Percentiles rank a stretch among this genome's conserved stretches.
Conservation (phyloP, 2,329 filamentous ascomycete species). For the Fusarium staphyleae region DNA sequence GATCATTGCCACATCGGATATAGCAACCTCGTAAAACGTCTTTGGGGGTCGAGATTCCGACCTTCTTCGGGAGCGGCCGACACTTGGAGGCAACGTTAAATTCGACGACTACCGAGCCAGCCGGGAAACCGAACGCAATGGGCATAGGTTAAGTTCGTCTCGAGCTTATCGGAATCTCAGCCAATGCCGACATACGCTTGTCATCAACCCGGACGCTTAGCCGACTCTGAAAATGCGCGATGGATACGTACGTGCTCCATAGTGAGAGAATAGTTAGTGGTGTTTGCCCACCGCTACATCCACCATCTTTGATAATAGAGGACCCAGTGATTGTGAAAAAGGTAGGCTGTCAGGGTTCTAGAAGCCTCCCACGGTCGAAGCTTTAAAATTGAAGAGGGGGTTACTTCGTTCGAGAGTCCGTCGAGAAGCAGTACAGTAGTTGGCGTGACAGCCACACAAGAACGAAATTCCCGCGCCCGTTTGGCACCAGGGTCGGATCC, state of each 20-base stretch:
- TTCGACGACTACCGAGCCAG: constrained; percentile 27
- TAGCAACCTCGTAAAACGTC: constrained; percentile 5
- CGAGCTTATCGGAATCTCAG: neutral
- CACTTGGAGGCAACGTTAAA: constrained; percentile 29
- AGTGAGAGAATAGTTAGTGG: neutral
- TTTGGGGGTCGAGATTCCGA: constrained; percentile 21
- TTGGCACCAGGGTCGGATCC: constrained; percentile 21
- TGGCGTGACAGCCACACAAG: constrained; percentile 8
- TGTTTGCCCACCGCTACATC: neutral
- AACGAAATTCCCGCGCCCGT: constrained; percentile 2
- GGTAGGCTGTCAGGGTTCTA: constrained; percentile 22
- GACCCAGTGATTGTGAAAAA: constrained; percentile 6
- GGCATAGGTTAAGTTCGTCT: constrained; percentile 10
- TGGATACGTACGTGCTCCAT: neutral
- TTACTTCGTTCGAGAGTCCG: constrained; percentile 21
- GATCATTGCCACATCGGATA: constrained; percentile 37
- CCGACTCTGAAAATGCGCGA: too few relatives aligned
- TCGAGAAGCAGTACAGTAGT: constrained; percentile 18
- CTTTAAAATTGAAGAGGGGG: constrained; percentile 18
- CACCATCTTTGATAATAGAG: constrained; percentile 8
- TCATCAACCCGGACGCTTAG: neutral
- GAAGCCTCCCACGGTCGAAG: constrained; percentile 25
- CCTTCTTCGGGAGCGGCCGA: constrained; percentile 37
- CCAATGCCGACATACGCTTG: neutral
- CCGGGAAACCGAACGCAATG: constrained; percentile 17